Conservation (phyloP, 2,329 filamentous ascomycete species). For the Fusarium sp. region DNA sequence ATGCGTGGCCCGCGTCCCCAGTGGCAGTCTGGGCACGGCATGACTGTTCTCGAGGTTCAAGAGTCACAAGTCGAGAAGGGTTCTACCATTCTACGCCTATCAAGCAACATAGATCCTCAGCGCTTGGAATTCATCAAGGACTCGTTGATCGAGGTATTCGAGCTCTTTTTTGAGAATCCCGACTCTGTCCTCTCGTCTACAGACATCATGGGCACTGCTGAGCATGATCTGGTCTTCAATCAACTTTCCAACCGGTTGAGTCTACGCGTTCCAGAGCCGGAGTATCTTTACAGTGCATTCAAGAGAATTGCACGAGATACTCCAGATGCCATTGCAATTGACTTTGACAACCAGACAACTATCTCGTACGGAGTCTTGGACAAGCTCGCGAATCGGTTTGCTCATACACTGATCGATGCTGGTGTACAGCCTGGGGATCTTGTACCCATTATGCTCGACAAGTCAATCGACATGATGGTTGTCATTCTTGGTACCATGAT, state of each 20-base stretch:
- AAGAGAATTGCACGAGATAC: conserved; percentile 3
- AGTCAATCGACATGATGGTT: conserved; percentile 35
- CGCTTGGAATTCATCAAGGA: conserved; percentile 14
- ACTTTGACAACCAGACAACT: not conserved
- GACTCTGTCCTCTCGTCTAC: not conserved
- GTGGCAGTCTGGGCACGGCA: conserved; percentile 11
- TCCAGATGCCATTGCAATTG: conserved; percentile 4
- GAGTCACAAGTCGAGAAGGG: not conserved
- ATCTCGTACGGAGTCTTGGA: conserved; percentile 9
- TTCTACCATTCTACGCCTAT: conserved; percentile 1
- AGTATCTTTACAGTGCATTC: conserved; percentile 9
- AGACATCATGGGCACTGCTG: not conserved
- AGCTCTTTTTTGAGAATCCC: not conserved
- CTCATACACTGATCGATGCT: not conserved
- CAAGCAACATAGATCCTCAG: conserved; percentile 12
- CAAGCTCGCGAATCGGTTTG: conserved; percentile 1
- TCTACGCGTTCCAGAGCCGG: not conserved
- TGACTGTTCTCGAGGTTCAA: conserved; percentile 8
- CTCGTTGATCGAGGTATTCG: not conserved
- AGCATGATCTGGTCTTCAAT: conserved; percentile 2
- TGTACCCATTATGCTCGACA: conserved; percentile 24
- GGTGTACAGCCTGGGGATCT: conserved; percentile 9
- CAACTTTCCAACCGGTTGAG: not conserved
- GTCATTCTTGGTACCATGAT: conserved; percentile 37
- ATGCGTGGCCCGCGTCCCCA: conserved; percentile 9